Evolutionary conservation across 2,329 filamentous ascomycete genomes (phyloP), one percentile per base, ranked within the genome.

Genomic region (Neurospora crassa): DNA sequence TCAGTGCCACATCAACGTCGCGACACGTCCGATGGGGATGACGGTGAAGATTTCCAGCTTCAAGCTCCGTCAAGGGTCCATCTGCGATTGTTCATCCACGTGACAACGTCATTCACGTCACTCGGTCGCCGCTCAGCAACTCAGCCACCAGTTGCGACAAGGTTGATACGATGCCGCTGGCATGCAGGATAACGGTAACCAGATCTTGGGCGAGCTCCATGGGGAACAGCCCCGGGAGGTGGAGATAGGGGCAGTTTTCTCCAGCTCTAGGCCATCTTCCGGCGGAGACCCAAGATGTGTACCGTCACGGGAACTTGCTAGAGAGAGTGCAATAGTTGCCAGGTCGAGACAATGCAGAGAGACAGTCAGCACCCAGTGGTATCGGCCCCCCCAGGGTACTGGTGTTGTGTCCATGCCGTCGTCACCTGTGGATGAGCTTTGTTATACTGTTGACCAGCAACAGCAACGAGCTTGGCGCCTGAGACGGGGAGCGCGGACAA

Each of bases 41-140:
- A 34, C 16, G 24, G 12, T 41, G 67, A 18, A 41, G 43, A 42
- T 37, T 59, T 18, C 47, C 42, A 53, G 67, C 20, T 41, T 18
- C 20, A 18, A 59, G 68, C 41, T 5, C 74, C 74, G 34, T 72
- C 75, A 5, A 72, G 68, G 43, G 74, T 72, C 6, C 74, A 76
- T 67, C n/a, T 72, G 40, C 67, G 68, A 18, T 63, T 74, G 29
- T 72, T 72, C 14, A 73, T 72, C 41, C 71, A 74, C 16, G 70
- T 73, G 37, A 75, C 73, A 8, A 71, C 45, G 70, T 74, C 43
- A 70, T 74, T 14, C n/a, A 71, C 11, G 72, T 69, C 14, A 71
- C 68, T 37, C 71, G 71, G 43, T 67, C 63, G 40, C 72, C 70
- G 29, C 43, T 68, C 63, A 41, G 37, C 47, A 59, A 70, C 43